Evolutionary conservation across 768 basidiomycete species (phyloP), one percentile per base, ranked within the genome.

Genomic region (Chalciporus chontae): DNA sequence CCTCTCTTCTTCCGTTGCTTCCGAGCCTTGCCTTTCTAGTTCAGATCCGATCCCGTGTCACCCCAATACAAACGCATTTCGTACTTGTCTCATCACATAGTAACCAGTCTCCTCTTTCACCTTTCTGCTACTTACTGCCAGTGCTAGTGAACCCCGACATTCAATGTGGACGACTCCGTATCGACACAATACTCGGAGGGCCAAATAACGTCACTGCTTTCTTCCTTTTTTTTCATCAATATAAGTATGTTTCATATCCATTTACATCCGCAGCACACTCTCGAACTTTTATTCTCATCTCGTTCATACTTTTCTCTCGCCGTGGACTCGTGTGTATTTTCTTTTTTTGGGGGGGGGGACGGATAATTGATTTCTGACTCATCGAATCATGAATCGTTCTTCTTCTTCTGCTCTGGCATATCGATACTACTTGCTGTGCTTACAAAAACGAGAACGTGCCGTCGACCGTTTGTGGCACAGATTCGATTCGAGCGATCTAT

Each of bases 161-260:
- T 7, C 24, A 24, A 24, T 26, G 26, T 26, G 34, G 34, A 7
- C n/a, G n/a, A 15, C 34, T n/a, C n/a, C n/a, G 5, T 36, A n/a
- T 36, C 5, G 34, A 36, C 15, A n/a, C 15, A 7, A n/a, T 36
- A 36, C 17, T 18, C 24, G 15, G 41, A 79, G 77, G 5, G 79
- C 81, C 13, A 81, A 78, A 82, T 52, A 73, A 70, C 43, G 69
- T 82, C 21, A 73, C 77, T 0, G 64, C 66, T n/a, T 64, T 61
- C 8, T 59, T 66, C 43, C n/a, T n/a, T n/a, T n/a, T n/a, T n/a
- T 79, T 79, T 53, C 67, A 75, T 24, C 63, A 76, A n/a, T n/a
- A n/a, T n/a, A n/a, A 54, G 76, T n/a, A 36, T 36, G 34, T 36
- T 15, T 2, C n/a, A 14, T n/a, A 21, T 21, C 21, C 21, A 21